Evolutionary conservation across 192 early-diverging fungal species (phyloP), one percentile per base, ranked within the genome.

Genomic region (Glomus cerebriforme): DNA sequence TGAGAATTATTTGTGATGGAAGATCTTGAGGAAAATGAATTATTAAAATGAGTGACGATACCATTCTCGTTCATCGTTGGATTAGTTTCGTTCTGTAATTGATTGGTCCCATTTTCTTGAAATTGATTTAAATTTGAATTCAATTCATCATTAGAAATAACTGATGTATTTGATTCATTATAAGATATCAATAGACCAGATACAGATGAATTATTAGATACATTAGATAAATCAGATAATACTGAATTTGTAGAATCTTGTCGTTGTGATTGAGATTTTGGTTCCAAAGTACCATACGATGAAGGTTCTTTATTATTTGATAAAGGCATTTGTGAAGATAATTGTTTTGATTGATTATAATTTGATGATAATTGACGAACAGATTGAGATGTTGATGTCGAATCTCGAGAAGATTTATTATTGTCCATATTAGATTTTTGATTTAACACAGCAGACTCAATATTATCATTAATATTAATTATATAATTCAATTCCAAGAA

Each of bases 381-480:
- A 34, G 19, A 29, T 67, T 67, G 24, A 60, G 4, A 2, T 19
- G 3, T 6, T 63, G n/a, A 4, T 24, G 24, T 60, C n/a, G 19
- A 26, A 22, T 60, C 7, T 60, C 22, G 3, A 1, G 59, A 60
- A 58, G 9, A 54, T 19, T 24, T 35, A 73, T 32, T 31, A 58
- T 49, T 73, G 27, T 58, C 54, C 47, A 24, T 58, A 17, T 35
- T 74, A 29, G 7, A 10, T 9, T 74, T 24, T 35, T 27, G 47
- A 74, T 6, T 59, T 29, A 27, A 2, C 73, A 13, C 74, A 64
- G 59, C 2, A 12, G 60, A 26, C 9, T 24, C 22, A 8, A n/a
- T 75, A 64, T 15, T 60, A 43, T 76, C 7, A 64, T 76, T 60
- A 64, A 37, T 37, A 64, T 76, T 60, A 34, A 63, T 43, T 13